These are phyloP conservation scores for Blastobotrys proliferans DNA, from an alignment of 1,139 yeast genomes.

Conservation along the genomic window DNA sequence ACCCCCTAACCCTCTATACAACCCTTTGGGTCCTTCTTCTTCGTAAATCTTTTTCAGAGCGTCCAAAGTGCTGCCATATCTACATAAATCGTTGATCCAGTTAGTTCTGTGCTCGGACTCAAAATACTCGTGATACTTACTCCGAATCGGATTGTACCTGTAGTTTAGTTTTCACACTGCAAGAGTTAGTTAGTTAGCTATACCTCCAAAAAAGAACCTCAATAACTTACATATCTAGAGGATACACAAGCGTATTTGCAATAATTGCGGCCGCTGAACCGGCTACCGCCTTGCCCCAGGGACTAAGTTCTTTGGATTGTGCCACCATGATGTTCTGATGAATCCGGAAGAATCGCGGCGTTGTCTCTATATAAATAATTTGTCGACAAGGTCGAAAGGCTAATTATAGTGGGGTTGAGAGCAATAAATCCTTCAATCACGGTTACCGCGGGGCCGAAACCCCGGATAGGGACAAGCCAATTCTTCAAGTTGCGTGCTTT, in stretches of 20 bases:
- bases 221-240: constrained; percentile 59
- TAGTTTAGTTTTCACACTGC: constrained; percentile 61
- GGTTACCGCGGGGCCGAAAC: too few species aligned
- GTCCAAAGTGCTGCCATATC: constrained; percentile 59
- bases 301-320: constrained; percentile 30
- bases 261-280: constrained; percentile 83
- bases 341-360: neutral
- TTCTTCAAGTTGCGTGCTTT: too few species aligned
- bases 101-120: neutral
- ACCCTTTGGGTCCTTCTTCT: constrained; percentile 61
- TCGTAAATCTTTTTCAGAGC: constrained; percentile 56
- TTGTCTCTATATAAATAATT: neutral
- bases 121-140: constrained; percentile 1
- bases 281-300: constrained; percentile 71
- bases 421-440: too few species aligned
- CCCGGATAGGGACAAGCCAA: too few species aligned
- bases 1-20: constrained; percentile 72
- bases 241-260: constrained; percentile 85
- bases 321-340: constrained; percentile 12
- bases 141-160: constrained; percentile 44
- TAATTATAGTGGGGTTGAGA: too few species aligned
- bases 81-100: neutral
- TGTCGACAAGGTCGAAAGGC: too few species aligned
- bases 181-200: neutral
- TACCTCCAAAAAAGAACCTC: neutral